Evolutionary conservation across 345 rosid species (phyloP).

Genomic region (Dimocarpus longan): DNA sequence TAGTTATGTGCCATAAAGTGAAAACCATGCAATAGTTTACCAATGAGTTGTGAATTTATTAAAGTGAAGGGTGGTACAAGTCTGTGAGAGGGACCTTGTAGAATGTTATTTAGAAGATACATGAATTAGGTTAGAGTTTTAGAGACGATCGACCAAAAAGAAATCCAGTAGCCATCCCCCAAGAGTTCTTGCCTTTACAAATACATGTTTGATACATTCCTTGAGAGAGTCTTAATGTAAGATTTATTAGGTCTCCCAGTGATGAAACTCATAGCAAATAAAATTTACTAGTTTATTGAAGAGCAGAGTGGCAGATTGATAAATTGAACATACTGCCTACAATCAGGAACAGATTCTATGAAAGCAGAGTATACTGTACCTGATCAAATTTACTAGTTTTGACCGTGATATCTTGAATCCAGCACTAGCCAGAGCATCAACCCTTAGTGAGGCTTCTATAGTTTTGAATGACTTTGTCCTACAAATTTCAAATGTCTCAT

Average conservation of each 20-base stretch:
- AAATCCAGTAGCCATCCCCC: not conserved
- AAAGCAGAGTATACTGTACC: conserved; percentile 42
- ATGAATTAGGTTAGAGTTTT: not conserved
- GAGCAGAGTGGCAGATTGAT: not conserved
- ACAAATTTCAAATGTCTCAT: conserved; percentile 25
- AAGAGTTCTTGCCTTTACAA: not conserved
- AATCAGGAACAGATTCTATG: conserved; percentile 3
- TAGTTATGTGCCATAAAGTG: not conserved
- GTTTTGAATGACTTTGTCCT: conserved; percentile 82
- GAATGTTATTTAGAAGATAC: not conserved
- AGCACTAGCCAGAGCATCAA: conserved; percentile 98
- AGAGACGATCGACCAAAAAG: not conserved
- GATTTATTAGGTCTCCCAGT: not conserved
- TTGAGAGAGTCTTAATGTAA: not conserved
- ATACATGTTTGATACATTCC: not conserved
- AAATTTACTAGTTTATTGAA: too few relatives aligned
- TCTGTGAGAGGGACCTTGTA: not conserved
- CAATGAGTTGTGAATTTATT: not conserved
- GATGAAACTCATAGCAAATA: not conserved
- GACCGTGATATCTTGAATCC: conserved; percentile 93
- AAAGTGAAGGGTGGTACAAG: not conserved
- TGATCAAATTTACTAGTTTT: conserved; percentile 74
- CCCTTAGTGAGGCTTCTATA: conserved; percentile 81
- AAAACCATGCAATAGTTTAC: not conserved
- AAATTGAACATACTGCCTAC: not conserved